phyloP scores from a whole-genome alignment of 352 stramenopile species.

The Albugo candida region DNA sequence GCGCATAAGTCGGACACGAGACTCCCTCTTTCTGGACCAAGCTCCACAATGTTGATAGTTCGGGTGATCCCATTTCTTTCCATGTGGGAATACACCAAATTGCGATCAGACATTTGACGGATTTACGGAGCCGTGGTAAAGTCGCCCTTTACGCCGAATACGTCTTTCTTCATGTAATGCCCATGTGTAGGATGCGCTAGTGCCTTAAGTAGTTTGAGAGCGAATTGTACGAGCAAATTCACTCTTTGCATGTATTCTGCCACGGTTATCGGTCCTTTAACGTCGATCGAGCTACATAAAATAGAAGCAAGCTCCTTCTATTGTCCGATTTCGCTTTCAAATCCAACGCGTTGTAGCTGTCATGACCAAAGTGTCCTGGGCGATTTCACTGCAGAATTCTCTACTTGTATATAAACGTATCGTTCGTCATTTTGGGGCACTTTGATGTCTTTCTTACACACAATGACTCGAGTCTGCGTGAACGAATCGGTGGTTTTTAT shows the following conservation, averaged over 20 bases:
- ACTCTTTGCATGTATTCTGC: constrained; percentile 87
- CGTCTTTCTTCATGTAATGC: constrained; percentile 91
- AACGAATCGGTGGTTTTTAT: too few relatives aligned
- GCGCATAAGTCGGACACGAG: constrained; percentile 92
- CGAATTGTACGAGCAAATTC: too few relatives aligned
- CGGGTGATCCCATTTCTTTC: too few relatives aligned
- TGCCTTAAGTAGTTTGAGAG: too few relatives aligned
- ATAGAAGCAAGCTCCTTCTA: constrained; percentile 52
- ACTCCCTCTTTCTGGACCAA: constrained; percentile 84
- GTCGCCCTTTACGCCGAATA: constrained; percentile 81
- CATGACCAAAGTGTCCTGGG: too few relatives aligned
- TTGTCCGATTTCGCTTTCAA: too few relatives aligned
- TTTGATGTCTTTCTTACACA: too few relatives aligned
- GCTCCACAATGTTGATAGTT: constrained; percentile 79
- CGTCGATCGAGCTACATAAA: constrained; percentile 82
- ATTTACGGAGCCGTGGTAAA: constrained; percentile 90
- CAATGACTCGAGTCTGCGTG: too few relatives aligned
- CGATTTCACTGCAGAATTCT: too few relatives aligned
- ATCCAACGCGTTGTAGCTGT: too few relatives aligned
- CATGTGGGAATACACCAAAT: constrained; percentile 84
- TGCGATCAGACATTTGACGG: constrained; percentile 82
- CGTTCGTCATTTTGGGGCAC: too few relatives aligned
- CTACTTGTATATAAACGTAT: too few relatives aligned
- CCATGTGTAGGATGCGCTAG: constrained; percentile 84
- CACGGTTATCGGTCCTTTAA: constrained; percentile 83